phyloP scores from a whole-genome alignment of 805 yeast species.

The Ogataea paraovalis region DNA sequence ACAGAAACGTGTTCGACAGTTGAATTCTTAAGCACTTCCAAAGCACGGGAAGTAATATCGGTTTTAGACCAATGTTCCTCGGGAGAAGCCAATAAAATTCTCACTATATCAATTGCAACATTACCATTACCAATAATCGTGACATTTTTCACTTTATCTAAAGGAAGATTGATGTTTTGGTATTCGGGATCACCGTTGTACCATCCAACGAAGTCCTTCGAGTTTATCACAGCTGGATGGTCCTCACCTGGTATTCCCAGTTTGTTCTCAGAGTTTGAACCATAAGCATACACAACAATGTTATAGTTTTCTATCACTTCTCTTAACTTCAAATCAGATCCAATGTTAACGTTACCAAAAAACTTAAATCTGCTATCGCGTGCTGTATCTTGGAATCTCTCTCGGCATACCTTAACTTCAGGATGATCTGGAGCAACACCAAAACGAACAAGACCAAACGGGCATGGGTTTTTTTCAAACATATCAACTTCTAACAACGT shows the following conservation, averaged over 20 bases:
- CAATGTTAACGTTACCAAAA: slow-evolving; percentile 70
- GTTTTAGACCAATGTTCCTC: slow-evolving; percentile 55
- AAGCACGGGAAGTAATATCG: slow-evolving; percentile 67
- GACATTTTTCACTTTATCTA: slow-evolving; percentile 58
- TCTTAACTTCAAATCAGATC: slow-evolving; percentile 51
- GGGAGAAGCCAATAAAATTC: slow-evolving; percentile 63
- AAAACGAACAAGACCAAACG: slow-evolving; percentile 84
- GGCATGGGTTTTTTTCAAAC: slow-evolving; percentile 83
- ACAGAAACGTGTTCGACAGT: slow-evolving; percentile 62
- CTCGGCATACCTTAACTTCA: slow-evolving; percentile 84
- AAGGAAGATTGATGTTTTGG: slow-evolving; percentile 47
- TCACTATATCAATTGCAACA: slow-evolving; percentile 88
- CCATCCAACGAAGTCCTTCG: slow-evolving; percentile 92
- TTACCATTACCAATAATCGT: slow-evolving; percentile 95
- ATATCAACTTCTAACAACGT: slow-evolving; percentile 50
- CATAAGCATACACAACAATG: slow-evolving; percentile 77
- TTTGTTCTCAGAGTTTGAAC: slow-evolving; percentile 59
- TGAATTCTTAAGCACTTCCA: slow-evolving; percentile 46
- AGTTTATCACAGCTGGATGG: slow-evolving; percentile 66
- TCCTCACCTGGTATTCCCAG: slow-evolving; percentile 57
- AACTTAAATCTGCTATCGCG: slow-evolving; percentile 44
- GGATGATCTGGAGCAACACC: slow-evolving; percentile 99
- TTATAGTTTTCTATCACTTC: slow-evolving; percentile 57
- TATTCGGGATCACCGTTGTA: slow-evolving; percentile 84
- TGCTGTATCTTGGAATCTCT: slow-evolving; percentile 57